Evolutionary conservation across 2,329 filamentous ascomycete genomes (phyloP).

Genomic region (Botrytis hyacinthi): DNA sequence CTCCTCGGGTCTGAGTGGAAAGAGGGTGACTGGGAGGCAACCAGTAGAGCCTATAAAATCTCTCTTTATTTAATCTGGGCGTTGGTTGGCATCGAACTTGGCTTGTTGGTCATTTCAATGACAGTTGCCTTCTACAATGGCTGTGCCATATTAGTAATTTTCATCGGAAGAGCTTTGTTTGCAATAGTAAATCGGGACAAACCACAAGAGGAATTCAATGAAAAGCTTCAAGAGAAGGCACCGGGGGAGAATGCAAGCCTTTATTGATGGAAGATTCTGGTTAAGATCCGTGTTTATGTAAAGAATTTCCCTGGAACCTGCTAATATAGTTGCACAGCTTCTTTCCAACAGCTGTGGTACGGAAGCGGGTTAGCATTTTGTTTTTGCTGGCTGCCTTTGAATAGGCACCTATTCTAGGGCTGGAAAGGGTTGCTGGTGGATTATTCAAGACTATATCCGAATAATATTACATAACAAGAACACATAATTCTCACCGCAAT

Average conservation of each 20-base stretch:
- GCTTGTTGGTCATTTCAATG: background rate
- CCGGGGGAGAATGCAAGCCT: background rate
- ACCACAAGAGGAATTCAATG: background rate
- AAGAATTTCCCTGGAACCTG: background rate
- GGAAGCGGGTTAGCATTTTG: background rate
- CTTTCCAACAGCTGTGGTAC: background rate
- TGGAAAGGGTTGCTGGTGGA: background rate
- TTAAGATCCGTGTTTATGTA: background rate
- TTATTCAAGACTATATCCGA: background rate
- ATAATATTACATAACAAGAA: background rate
- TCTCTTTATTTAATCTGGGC: background rate
- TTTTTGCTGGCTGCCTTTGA: background rate
- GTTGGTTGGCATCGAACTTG: background rate
- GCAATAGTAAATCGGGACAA: background rate
- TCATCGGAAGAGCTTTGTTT: background rate
- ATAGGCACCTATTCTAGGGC: too few species aligned
- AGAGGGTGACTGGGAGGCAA: background rate
- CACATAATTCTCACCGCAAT: accelerated
- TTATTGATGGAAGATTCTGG: background rate
- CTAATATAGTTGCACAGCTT: background rate
- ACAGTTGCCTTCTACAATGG: background rate
- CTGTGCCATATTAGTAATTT: background rate
- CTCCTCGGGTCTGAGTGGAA: background rate
- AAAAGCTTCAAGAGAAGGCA: background rate
- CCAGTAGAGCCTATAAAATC: background rate